A percentile compares a stretch with the other conserved stretches of the same genome.
Evolutionary conservation across 768 basidiomycete genomes (phyloP).

Genomic region (Amanita subjunquillea): DNA sequence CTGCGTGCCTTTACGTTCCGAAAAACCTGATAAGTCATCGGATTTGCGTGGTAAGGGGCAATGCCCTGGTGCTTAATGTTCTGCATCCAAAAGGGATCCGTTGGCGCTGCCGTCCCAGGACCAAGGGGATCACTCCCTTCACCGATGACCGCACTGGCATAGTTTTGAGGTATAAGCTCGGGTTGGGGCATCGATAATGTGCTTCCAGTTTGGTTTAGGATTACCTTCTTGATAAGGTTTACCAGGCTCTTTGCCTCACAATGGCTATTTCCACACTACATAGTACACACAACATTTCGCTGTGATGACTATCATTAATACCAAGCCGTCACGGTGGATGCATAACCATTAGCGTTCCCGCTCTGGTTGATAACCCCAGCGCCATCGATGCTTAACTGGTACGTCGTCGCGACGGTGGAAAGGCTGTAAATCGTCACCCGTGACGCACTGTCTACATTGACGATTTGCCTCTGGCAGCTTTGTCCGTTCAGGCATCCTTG

Average conservation of each 20-base stretch:
- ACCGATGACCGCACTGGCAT: slow-evolving; percentile 14
- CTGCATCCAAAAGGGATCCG: slow-evolving; percentile 62
- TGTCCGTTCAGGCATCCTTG: slow-evolving; percentile 34
- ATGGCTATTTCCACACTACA: no score
- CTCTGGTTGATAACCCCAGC: slow-evolving; percentile 37
- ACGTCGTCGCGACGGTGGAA: slow-evolving; percentile 45
- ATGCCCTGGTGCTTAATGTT: slow-evolving; percentile 64
- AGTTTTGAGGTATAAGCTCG: background rate
- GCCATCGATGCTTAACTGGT: slow-evolving; percentile 40
- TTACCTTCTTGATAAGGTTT: no score
- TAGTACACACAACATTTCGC: no score
- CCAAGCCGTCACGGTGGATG: slow-evolving; percentile 42
- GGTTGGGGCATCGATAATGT: no score
- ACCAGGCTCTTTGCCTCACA: no score
- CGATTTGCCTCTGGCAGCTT: slow-evolving; percentile 48
- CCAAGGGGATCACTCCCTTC: slow-evolving; percentile 35
- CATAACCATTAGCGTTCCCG: slow-evolving; percentile 46
- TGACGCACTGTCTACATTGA: slow-evolving; percentile 41
- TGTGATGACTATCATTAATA: no score
- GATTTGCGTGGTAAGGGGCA: slow-evolving; percentile 54
- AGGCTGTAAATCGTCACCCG: slow-evolving; percentile 44
- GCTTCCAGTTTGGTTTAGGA: no score
- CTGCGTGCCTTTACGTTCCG: slow-evolving; percentile 55
- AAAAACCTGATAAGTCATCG: slow-evolving; percentile 53
- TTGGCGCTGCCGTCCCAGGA: slow-evolving; percentile 39